Conservation (phyloP, 495 filamentous ascomycete genomes). For the Aspergillus haitiensis region DNA sequence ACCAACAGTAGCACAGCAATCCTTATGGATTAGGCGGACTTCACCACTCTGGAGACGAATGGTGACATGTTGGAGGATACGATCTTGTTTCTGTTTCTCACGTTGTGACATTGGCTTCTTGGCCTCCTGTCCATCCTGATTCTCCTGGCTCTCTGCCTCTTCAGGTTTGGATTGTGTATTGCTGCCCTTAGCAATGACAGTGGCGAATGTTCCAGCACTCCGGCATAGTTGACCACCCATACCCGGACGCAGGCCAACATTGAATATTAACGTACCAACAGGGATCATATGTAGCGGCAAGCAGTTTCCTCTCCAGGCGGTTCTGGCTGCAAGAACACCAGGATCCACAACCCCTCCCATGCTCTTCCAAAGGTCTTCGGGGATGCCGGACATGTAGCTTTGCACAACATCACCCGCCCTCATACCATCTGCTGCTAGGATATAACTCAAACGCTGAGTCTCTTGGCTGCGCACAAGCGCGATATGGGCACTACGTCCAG, state of each 20-base stretch:
- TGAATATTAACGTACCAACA: conserved; percentile 84
- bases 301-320: conserved; percentile 93
- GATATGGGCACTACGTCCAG: conserved; percentile 89
- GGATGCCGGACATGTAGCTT: conserved; percentile 87
- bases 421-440: conserved; percentile 90
- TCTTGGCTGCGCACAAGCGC: conserved; percentile 73
- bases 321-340: conserved; percentile 91
- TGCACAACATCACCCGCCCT: conserved; percentile 86
- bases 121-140: conserved; percentile 19
- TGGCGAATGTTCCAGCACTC: conserved; percentile 87
- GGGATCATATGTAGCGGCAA: conserved; percentile 93
- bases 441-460: conserved; percentile 65
- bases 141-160: conserved; percentile 26
- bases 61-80: conserved; percentile 65
- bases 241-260: conserved; percentile 72
- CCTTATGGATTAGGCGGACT: conserved; percentile 78
- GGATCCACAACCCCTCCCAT: conserved; percentile 92
- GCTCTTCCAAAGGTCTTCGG: conserved; percentile 74
- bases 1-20: conserved; percentile 91
- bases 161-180: conserved; percentile 46
- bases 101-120: conserved; percentile 38
- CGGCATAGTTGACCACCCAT: conserved; percentile 87
- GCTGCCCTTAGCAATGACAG: conserved; percentile 81
- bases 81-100: conserved; percentile 52
- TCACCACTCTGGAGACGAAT: conserved; percentile 90